phyloP scores from a whole-genome alignment of 176 grass and related monocot species.

The Aegilops bicornis region DNA sequence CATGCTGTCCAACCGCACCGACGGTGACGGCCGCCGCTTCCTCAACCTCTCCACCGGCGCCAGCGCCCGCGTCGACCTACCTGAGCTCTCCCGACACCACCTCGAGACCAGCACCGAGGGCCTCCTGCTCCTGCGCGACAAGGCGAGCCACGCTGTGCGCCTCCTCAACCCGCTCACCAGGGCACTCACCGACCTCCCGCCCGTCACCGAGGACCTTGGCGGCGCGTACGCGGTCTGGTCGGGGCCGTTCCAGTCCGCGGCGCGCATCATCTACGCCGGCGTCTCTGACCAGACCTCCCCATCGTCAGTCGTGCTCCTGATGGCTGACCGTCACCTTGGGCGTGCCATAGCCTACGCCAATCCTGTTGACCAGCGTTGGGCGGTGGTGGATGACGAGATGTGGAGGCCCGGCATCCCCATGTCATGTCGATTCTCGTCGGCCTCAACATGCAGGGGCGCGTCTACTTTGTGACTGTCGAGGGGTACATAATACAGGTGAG shows the following conservation, averaged over 20 bases:
- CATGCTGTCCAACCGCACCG: background rate
- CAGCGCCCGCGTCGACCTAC: background rate
- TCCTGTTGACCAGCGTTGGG: background rate
- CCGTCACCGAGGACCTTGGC: background rate
- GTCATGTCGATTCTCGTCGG: background rate
- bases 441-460: background rate
- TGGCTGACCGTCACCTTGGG: background rate
- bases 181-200: background rate
- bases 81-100: background rate
- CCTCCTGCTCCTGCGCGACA: background rate
- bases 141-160: background rate
- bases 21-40: background rate
- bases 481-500: background rate
- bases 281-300: background rate
- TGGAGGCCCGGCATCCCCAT: background rate
- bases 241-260: background rate
- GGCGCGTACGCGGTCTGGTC: background rate
- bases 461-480: background rate
- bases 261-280: background rate
- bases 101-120: background rate
- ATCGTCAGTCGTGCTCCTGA: background rate
- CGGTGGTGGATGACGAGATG: background rate
- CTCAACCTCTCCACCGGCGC: background rate
- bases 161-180: background rate
- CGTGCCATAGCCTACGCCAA: background rate